Base-by-base conservation (phyloP, 441 rosid species). In the Populus hybrid region DNA sequence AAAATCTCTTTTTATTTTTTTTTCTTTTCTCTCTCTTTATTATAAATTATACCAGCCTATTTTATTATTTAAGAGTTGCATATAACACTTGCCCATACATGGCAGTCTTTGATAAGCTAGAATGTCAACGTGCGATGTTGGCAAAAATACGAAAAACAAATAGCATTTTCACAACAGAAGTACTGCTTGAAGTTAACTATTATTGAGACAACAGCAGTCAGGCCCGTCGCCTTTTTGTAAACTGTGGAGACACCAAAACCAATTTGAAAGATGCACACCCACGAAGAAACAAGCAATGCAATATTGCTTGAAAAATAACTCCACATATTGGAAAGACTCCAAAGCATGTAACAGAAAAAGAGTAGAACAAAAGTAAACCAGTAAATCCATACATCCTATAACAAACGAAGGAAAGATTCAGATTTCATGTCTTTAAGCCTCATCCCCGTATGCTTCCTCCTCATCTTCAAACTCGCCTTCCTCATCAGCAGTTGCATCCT, bases 401-500 rank as follows among this genome's bases (percentile, higher is more conserved):
- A n/a, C 78, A 79, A 70, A 65, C 23, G 40, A 66, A 32, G 34
- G 28, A 71, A 73, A 67, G 7, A 14, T 36, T n/a, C 16, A 63
- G 10, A 50, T 59, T 32, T 11, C 63, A 75, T n/a, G 34, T 24
- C 46, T 59, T 75, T 72, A 84, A 66, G 80, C 78, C 69, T 83
- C 89, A 10, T 79, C 88, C 10, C 75, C 89, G 67, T 78, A 78
- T 18, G 80, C 80, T 14, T 70, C 87, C 32, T 85, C 89, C 50
- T 82, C 90, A 10, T 85, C 88, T 64, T 79, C 86, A 5, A 82
- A 77, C 14, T 85, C 83, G 6, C 78, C 85, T 72, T 87, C 90
- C 64, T 87, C 86, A 23, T 86, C 90, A 3, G 87, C 89, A 28
- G 90, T 84, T 46, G 90, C 90, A 57, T 88, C 90, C 79, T 88